phyloP scores from a whole-genome alignment of 352 stramenopile genomes.

The Phytopythium litorale region DNA sequence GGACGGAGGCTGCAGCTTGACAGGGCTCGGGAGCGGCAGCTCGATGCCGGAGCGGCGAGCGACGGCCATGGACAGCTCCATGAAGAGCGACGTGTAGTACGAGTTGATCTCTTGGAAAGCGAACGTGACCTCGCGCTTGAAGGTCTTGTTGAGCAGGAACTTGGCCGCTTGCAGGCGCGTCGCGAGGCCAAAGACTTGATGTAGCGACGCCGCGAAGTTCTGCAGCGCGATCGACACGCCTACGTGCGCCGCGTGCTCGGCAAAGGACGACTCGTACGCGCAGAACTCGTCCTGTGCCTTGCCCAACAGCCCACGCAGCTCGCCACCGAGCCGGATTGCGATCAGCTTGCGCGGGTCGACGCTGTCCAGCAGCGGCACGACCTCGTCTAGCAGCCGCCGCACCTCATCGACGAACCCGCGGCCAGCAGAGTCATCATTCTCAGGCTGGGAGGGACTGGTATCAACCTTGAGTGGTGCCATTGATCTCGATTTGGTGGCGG shows the following conservation, averaged over 20 bases:
- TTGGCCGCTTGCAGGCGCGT: conserved; percentile 53
- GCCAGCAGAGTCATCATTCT: neutral
- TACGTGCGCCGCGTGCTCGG: conserved; percentile 41
- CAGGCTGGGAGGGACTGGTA: neutral
- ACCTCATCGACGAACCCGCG: conserved; percentile 35
- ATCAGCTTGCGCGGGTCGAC: conserved; percentile 61
- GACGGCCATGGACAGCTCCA: conserved; percentile 75
- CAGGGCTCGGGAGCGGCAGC: conserved; percentile 40
- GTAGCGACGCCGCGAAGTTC: conserved; percentile 66
- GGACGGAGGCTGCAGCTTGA: conserved; percentile 14
- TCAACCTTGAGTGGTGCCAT: neutral
- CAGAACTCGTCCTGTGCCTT: conserved; percentile 78
- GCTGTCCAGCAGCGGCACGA: conserved; percentile 53
- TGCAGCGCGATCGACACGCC: conserved; percentile 69
- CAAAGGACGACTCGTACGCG: conserved; percentile 58
- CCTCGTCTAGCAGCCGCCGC: conserved; percentile 31
- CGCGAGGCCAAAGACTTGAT: conserved; percentile 49
- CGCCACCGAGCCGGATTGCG: conserved; percentile 57
- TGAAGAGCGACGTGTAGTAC: conserved; percentile 82
- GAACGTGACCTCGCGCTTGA: conserved; percentile 72
- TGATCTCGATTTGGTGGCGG: too few relatives aligned
- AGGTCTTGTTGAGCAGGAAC: conserved; percentile 74
- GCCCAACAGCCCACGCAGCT: conserved; percentile 69
- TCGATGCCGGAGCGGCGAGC: conserved; percentile 44
- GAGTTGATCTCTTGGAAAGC: conserved; percentile 85